Base-by-base conservation (phyloP, 2,329 filamentous ascomycete genomes). In the Aspergillus eucalypticola region DNA sequence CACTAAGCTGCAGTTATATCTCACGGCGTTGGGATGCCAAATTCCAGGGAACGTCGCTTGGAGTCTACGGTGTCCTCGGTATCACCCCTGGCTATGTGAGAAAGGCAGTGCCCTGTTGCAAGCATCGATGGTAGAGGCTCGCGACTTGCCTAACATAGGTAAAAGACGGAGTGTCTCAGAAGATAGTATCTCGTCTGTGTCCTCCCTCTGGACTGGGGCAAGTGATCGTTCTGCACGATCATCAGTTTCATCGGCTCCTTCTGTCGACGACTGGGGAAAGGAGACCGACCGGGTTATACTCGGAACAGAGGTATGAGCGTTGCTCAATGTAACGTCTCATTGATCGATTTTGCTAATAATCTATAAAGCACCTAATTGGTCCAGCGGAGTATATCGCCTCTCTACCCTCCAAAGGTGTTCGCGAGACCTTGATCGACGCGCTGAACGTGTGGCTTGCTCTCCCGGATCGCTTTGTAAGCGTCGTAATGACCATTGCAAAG, bases 361-460 rank as follows among this genome's bases (percentile, higher is more conserved):
- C n/a, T 2, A 23, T 11, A 41, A 27, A 50, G 55, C 50, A 56
- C 10, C 58, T 64, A 1, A 15, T 51, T 21, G 58, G 52, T 5
- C 51, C 60, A 19, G 57, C 57, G 5, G 60, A 62, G 11, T 77
- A 77, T 56, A 64, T 76, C 23, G 66, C 66, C 27, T 69, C 69
- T 8, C 66, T 74, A 29, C 74, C 72, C 5, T 74, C 73, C 7
- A 79, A 79, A 58, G 75, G 75, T 29, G 70, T 79, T 52, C 69
- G 76, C 8, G 65, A 70, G 15, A 68, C 71, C 46, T 61, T 78
- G 8, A 75, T 79, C 58, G 67, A 74, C 17, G 76, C 74, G 3
- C 72, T 79, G 49, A 76, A 79, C 51, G 65, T 67, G 5, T 78
- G 76, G 71, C 65, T 77, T 35, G 62, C 71, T 6, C 67, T 78